Base-by-base conservation (phyloP, 2,329 filamentous ascomycete genomes). In the Sordariomycetes sp. region DNA sequence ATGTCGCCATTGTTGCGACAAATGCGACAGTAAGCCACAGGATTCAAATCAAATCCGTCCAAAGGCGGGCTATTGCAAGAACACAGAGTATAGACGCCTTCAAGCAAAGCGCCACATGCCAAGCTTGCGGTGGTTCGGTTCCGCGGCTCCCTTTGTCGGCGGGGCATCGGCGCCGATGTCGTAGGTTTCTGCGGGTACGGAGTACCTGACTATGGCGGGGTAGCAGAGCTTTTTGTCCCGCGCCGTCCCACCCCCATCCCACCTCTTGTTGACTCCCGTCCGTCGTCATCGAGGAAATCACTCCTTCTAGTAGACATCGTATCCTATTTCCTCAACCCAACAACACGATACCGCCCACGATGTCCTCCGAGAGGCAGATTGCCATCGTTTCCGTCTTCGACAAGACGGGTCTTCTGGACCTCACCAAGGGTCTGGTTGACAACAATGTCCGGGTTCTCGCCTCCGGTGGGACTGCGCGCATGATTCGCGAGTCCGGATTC, bases 361-460 rank as follows among this genome's bases (percentile, higher is more conserved):
- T 73, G 71, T 65, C 70, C 60, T 65, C 62, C 32, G 66, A 71
- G 60, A 80, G 82, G 69, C 77, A 80, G 68, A 81, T 80, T 78
- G 94, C 94, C 64, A 97, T 99, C 69, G 81, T 99, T 70, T 97
- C 92, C 63, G 94, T 97, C 77, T 97, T 94, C 71, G 90, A 99
- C 81, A 99, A 99, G 85, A 97, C 92, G 58, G 94, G 91, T 60
- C 82, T 96, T 63, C 76, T 96, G 64, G 91, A 96, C 74, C 80
- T 96, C 65, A 90, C 90, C 66, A 95, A 95, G 74, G 90, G 90
- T 65, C 82, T 96, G 55, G 81, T 88, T 68, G 82, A 92, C 78
- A 83, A 95, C 68, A 86, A 94, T 83, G 88, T 96, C 64, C 88
- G 90, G 64, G 86, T 99, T 63, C 81, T 99, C 59, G 94, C 94